phyloP scores from a whole-genome alignment of 1,284 basidiomycete genomes.

The Trametes pubescens region DNA sequence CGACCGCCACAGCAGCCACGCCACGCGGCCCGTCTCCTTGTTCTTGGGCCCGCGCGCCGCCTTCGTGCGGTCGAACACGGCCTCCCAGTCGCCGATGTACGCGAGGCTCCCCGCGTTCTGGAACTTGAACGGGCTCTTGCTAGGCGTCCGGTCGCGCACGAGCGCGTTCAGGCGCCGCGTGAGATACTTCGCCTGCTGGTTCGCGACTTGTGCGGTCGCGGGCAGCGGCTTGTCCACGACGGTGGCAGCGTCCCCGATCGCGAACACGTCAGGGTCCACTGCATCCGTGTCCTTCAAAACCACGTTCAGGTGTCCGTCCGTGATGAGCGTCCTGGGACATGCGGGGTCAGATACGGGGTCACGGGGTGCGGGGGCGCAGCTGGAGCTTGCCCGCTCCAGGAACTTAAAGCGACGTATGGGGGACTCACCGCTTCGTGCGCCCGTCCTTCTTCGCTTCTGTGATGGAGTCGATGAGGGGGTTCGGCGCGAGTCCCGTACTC shows the following conservation, averaged over 20 bases:
- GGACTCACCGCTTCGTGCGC: constrained; percentile 63
- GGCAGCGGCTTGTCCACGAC: constrained; percentile 73
- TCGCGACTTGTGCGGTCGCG: constrained; percentile 88
- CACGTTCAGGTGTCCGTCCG: constrained; percentile 69
- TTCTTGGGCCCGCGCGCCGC: constrained; percentile 62
- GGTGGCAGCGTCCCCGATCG: constrained; percentile 82
- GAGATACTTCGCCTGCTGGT: constrained; percentile 82
- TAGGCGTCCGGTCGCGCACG: constrained; percentile 49
- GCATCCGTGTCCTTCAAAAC: constrained; percentile 62
- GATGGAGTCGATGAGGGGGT: constrained; percentile 76
- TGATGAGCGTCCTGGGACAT: constrained; percentile 57
- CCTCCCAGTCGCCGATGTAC: constrained; percentile 84
- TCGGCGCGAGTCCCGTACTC: constrained; percentile 85
- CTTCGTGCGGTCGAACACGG: constrained; percentile 73
- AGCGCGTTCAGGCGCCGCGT: constrained; percentile 73
- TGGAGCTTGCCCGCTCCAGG: neutral
- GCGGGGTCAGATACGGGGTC: neutral
- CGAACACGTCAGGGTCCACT: constrained; percentile 79
- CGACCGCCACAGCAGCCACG: constrained; percentile 84
- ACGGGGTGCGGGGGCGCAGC: constrained; percentile 1
- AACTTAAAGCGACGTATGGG: constrained; percentile 6
- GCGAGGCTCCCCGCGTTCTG: constrained; percentile 81
- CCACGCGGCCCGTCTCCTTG: constrained; percentile 73
- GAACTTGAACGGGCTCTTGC: constrained; percentile 56
- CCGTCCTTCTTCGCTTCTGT: constrained; percentile 67